phyloP scores from a whole-genome alignment of 2,329 filamentous ascomycete species.

The Hypoxylon sp. region DNA sequence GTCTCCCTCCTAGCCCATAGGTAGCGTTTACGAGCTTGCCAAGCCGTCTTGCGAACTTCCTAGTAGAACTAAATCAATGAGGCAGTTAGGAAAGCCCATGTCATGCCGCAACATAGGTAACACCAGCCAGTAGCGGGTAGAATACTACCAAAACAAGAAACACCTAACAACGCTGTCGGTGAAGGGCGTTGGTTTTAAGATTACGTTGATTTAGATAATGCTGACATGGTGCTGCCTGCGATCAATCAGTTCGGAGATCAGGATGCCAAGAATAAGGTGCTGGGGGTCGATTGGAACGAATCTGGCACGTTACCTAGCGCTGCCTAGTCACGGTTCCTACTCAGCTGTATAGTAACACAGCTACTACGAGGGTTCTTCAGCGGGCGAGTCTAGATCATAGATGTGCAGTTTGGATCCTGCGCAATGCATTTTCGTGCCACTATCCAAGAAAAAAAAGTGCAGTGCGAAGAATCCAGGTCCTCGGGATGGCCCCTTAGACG shows the following conservation, averaged over 20 bases:
- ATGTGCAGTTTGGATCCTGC: not conserved
- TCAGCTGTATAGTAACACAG: not conserved
- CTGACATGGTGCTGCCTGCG: conserved; percentile 21
- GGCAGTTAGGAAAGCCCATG: conserved; percentile 18
- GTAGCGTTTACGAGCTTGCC: conserved; percentile 26
- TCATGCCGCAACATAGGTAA: conserved; percentile 4
- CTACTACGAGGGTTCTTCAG: conserved; percentile 1
- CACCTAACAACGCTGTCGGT: conserved; percentile 13
- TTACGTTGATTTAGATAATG: conserved; percentile 20
- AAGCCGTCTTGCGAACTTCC: conserved; percentile 3
- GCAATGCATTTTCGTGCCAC: not conserved
- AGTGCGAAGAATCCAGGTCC: conserved; percentile 20
- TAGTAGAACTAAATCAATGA: conserved; percentile 25
- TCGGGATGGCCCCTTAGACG: conserved; percentile 30
- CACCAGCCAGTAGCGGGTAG: not conserved
- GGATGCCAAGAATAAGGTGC: conserved; percentile 22
- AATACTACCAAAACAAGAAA: conserved; percentile 15
- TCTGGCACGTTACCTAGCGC: conserved; percentile 32
- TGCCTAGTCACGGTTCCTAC: conserved; percentile 17
- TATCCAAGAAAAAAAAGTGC: conserved; percentile 22
- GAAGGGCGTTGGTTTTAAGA: conserved; percentile 1
- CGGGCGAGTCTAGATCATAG: conserved; percentile 3
- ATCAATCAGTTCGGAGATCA: not conserved
- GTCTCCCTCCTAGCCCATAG: not conserved
- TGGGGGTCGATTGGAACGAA: conserved; percentile 9